Percentiles rank a stretch among this genome's conserved stretches.
These are phyloP conservation scores for Didymella exigua DNA, from an alignment of 2,329 filamentous ascomycete species.

Conservation along the genomic window DNA sequence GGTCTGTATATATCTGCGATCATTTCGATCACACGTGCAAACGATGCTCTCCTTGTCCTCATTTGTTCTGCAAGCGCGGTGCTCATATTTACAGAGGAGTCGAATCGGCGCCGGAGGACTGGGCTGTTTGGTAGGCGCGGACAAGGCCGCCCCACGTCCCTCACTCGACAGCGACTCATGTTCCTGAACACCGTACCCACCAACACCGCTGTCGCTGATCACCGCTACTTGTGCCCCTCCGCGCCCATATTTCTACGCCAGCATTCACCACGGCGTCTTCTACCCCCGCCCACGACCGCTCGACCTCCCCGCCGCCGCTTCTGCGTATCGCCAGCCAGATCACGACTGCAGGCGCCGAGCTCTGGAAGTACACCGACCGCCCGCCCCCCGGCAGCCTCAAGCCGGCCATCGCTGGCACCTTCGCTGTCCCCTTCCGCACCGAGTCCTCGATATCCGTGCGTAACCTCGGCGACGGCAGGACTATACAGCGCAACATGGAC, in stretches of 20 bases:
- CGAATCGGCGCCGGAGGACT: background rate
- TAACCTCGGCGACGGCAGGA: constrained; percentile 50
- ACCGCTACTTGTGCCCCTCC: constrained; percentile 9
- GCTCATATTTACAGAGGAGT: background rate
- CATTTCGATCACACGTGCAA: background rate
- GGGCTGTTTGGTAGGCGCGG: background rate
- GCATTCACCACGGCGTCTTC: constrained; percentile 29
- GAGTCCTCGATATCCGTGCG: constrained; percentile 59
- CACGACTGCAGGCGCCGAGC: constrained; percentile 56
- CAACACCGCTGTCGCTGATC: constrained; percentile 10
- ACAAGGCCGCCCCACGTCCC: background rate
- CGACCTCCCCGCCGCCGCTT: constrained; percentile 35
- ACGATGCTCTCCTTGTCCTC: background rate
- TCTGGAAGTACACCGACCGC: constrained; percentile 56
- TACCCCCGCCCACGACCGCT: constrained; percentile 27
- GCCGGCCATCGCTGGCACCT: constrained; percentile 57
- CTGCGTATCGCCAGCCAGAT: constrained; percentile 53
- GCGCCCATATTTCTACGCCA: constrained; percentile 1
- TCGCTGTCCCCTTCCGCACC: constrained; percentile 53
- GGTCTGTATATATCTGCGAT: background rate
- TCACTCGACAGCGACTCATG: constrained; percentile 6
- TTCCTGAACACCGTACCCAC: constrained; percentile 6
- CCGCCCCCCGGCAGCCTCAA: constrained; percentile 53
- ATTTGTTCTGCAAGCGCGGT: background rate
- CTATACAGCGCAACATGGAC: constrained; percentile 68